Base-by-base conservation (phyloP, 2,329 filamentous ascomycete genomes). In the Beauveria caledonica region DNA sequence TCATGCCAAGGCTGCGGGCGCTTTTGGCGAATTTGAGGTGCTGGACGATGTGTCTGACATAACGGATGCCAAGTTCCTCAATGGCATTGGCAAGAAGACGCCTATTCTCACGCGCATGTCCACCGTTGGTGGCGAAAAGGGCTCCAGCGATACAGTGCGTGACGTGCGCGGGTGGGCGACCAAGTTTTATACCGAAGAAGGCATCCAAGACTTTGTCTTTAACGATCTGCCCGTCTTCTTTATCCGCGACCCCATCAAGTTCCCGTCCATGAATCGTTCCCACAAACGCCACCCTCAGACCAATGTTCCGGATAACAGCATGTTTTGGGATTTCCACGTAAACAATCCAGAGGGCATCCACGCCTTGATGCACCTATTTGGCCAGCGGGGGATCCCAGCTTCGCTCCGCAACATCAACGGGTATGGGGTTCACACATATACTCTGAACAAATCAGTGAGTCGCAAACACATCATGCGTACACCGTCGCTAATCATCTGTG, bases 151-250 rank as follows among this genome's bases (percentile, higher is more conserved):
- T 63, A 84, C 83, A 0, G 84, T 82, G 2, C 80, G 86, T 19
- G 86, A 89, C 72, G 83, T 87, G 0, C 84, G 86, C 60, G 86
- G 86, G 0, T 88, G 68, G 84, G 86, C 17, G 0, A 66, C 65
- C 5, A 70, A 70, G 58, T 64, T 70, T 15, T 67, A 68, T 27
- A 70, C 68, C 0, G 65, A 68, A 29, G 68, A 70, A 0, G 68
- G 68, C 2, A 62, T 68, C 11, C 67, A 68, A 29, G 68, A 70
- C n/a, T 68, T 68, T 60, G 68, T 70, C 1, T 69, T 65, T 27
- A 68, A 82, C 78, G 54, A 79, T 80, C 60, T 86, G 21, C 77
- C 76, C 0, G 72, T 77, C 1, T 79, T 79, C 63, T 78, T 78
- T 65, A 70, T 78, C 59, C 71, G 78, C 19, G 78, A 80, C 63